Evolutionary conservation across 345 rosid species (phyloP), one percentile per base, ranked within the genome.

Genomic region (Eucalyptus dawsonii): DNA sequence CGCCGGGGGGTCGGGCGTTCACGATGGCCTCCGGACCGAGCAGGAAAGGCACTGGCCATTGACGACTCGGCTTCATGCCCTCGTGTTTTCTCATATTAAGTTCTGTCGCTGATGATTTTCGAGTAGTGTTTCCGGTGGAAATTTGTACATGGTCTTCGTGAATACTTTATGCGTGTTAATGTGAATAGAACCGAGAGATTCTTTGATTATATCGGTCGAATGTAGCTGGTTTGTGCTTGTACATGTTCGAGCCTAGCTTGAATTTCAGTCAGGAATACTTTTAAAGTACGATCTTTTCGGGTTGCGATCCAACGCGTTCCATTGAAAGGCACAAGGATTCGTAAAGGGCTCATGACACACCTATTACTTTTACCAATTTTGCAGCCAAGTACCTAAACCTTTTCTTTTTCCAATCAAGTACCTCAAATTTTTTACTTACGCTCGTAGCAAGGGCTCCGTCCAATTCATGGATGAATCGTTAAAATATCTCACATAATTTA

Each of bases 21-120:
- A 90, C 93, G 65, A 49, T 92, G 96, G 91, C 96, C 87, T 90
- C 98, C 44, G 98, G 97, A 65, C 98, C 97, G 27, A 96, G 97
- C 94, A 90, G 96, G 94, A 95, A 93, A 95, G 97, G 98, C 87
- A 88, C 97, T 76, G 98, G 98, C 87, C 97, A 96, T 88, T 95
- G 89, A 89, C 58, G 24, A 50, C 40, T 13, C 83, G 62, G 76
- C 69, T 51, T 21, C 45, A 6, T 37, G 27, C 12, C 11, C 6
- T 45, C 50, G 47, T 83, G 58, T 80, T 47, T n/a, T 17, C 14
- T 51, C 29, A 11, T 51, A 19, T 16, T 34, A 56, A 34, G 44
- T 51, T 51, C 29, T 51, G 40, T 22, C 14, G 37, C 40, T 10
- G 21, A 49, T 19, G 34, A 4, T 31, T 17, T 49, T 11, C 16